Evolutionary conservation across 495 filamentous ascomycete species (phyloP).

Genomic region (Penicillium cosmopolitanum): DNA sequence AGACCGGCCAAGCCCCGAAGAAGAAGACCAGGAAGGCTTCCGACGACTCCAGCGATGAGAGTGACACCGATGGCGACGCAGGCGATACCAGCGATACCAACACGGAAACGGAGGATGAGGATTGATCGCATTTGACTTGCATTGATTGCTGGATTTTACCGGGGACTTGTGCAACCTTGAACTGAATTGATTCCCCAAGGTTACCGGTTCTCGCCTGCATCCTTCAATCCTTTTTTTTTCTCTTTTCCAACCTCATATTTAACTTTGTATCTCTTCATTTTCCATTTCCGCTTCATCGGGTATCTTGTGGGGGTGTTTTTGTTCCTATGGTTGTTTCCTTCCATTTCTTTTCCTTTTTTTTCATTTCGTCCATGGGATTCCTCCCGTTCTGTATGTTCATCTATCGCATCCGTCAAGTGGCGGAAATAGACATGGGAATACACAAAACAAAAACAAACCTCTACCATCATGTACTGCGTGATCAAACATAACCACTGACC

Average conservation of each 20-base stretch:
- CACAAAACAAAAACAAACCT: constrained; percentile 10
- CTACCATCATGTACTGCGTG: background rate
- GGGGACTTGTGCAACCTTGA: constrained; percentile 25
- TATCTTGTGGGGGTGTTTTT: constrained; percentile 19
- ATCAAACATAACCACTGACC: constrained; percentile 6
- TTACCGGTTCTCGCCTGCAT: background rate
- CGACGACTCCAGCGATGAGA: constrained; percentile 75
- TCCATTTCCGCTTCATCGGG: constrained; percentile 16
- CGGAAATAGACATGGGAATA: constrained; percentile 23
- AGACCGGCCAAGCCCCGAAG: constrained; percentile 63
- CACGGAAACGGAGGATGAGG: constrained; percentile 75
- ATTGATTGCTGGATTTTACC: constrained; percentile 33
- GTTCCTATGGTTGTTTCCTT: constrained; percentile 2
- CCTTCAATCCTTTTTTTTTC: constrained; percentile 1
- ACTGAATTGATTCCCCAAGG: constrained; percentile 13
- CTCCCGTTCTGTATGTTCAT: constrained; percentile 22
- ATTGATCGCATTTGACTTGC: constrained; percentile 33
- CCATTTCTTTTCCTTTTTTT: background rate
- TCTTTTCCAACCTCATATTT: background rate
- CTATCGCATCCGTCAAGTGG: constrained; percentile 16
- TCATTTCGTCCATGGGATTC: constrained; percentile 2
- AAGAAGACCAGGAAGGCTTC: constrained; percentile 62
- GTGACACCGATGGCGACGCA: constrained; percentile 84
- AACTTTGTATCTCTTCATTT: constrained; percentile 12
- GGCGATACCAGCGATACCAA: constrained; percentile 78